phyloP scores from a whole-genome alignment of 2,329 filamentous ascomycete species.

The Alternaria burnsii region DNA sequence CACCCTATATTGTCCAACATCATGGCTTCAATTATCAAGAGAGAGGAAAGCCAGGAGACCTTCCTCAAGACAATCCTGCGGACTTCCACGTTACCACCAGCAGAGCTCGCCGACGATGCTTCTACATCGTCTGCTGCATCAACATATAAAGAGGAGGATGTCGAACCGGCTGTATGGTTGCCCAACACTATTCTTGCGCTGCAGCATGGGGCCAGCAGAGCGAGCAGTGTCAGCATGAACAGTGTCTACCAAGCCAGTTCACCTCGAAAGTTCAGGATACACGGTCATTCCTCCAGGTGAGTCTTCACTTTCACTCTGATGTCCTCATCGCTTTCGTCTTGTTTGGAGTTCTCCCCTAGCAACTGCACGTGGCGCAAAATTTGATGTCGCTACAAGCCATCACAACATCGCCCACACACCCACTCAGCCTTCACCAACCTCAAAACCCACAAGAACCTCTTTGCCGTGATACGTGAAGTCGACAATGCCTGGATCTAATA shows the following conservation, averaged over 20 bases:
- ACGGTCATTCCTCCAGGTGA: neutral
- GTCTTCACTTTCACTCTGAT: neutral
- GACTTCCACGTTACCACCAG: neutral
- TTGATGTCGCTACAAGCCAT: slow-evolving; percentile 8
- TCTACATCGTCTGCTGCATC: neutral
- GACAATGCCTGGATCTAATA: no score
- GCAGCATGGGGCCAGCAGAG: neutral
- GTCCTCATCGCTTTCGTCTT: slow-evolving; percentile 21
- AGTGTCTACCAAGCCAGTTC: slow-evolving; percentile 9
- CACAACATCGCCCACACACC: slow-evolving; percentile 8
- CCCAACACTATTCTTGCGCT: neutral
- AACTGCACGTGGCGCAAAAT: slow-evolving; percentile 13
- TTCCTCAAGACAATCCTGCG: slow-evolving; percentile 2
- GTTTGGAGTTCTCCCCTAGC: slow-evolving; percentile 18
- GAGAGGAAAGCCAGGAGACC: slow-evolving; percentile 15
- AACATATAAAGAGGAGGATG: neutral
- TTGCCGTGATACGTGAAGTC: neutral
- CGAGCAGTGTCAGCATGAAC: neutral
- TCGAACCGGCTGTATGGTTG: neutral
- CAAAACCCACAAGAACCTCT: neutral
- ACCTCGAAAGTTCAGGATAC: slow-evolving; percentile 8
- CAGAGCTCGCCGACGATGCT: neutral
- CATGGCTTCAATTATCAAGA: slow-evolving; percentile 18
- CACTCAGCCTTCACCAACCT: neutral
- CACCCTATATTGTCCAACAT: neutral